Base-by-base conservation (phyloP, 1,284 basidiomycete genomes). In the Hemileia vastatrix region DNA sequence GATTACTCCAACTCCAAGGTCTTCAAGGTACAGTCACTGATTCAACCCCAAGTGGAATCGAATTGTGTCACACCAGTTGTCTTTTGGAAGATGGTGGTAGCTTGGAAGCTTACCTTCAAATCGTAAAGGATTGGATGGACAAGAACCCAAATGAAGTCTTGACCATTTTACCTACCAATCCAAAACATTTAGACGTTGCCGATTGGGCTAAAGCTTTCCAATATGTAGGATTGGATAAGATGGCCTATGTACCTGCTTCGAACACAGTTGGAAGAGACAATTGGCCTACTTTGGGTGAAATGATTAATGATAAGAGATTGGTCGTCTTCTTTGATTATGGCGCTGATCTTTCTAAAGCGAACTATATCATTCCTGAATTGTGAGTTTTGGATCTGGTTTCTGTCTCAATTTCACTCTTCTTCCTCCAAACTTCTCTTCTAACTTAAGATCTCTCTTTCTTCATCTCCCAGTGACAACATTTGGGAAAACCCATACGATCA, bases 401-500 rank as follows among this genome's bases (percentile, higher is more conserved):
- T 11, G 36, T 40, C 36, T 40, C 27, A 27, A 27, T 27, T 27
- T 27, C 27, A 27, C 27, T 27, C 27, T 27, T 27, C 27, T 40
- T 40, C 36, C 15, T 40, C 36, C 18, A 63, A 57, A 3, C 54
- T 63, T 18, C 69, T 69, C 4, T 57, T 64, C n/a, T 74, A 70
- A 65, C 67, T 74, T 36, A 27, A 27, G 27, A 27, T 40, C 15
- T 40, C 36, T 40, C 36, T 40, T 15, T 15, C 11, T 11, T 40
- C 15, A 40, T 40, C 27, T 27, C 27, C 27, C 27, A 40, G 36
- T 40, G 61, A 56, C 9, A 72, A 71, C 54, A 63, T 73, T 0
- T 73, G 72, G 72, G 72, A 75, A 48, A 70, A 70, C 44, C 58
- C 70, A 0, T 75, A 71, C 60, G 67, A 72, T 54, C 73, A 75